Conservation (phyloP, 371 early-diverging fungal genomes). For the Syncephalastrum sp. region DNA sequence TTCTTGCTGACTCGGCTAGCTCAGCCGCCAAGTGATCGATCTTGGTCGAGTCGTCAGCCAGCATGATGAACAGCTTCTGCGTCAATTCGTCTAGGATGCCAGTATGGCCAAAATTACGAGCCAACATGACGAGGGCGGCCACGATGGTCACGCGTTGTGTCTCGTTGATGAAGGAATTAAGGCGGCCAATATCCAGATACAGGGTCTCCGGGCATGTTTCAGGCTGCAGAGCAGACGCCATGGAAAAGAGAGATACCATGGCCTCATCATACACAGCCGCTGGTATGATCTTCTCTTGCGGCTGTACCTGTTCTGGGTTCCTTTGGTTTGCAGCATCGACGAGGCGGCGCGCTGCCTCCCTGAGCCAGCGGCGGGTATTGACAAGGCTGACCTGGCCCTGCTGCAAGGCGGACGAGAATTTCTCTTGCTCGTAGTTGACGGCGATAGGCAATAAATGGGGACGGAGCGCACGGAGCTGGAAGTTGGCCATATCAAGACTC, state of each 20-base stretch:
- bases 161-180: conserved; percentile 66
- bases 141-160: conserved; percentile 65
- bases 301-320: conserved; percentile 61
- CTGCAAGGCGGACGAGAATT: conserved; percentile 56
- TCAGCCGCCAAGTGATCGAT: conserved; percentile 52
- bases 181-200: conserved; percentile 60
- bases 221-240: conserved; percentile 32
- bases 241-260: conserved; percentile 37
- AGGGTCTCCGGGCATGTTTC: conserved; percentile 68
- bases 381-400: conserved; percentile 42
- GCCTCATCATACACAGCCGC: conserved; percentile 61
- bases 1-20: conserved; percentile 29
- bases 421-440: conserved; percentile 66
- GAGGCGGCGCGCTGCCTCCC: conserved; percentile 28
- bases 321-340: conserved; percentile 47
- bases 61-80: conserved; percentile 50
- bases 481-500: conserved; percentile 77
- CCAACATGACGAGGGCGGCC: conserved; percentile 67
- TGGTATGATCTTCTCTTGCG: conserved; percentile 21
- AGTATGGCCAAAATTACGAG: conserved; percentile 51
- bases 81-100: conserved; percentile 33
- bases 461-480: conserved; percentile 57
- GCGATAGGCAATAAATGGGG: conserved; percentile 65
- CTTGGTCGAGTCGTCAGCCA: conserved; percentile 48
- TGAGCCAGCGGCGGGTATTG: conserved; percentile 60